phyloP scores from a whole-genome alignment of 1,284 basidiomycete species.

The Sporisorium exsertum region DNA sequence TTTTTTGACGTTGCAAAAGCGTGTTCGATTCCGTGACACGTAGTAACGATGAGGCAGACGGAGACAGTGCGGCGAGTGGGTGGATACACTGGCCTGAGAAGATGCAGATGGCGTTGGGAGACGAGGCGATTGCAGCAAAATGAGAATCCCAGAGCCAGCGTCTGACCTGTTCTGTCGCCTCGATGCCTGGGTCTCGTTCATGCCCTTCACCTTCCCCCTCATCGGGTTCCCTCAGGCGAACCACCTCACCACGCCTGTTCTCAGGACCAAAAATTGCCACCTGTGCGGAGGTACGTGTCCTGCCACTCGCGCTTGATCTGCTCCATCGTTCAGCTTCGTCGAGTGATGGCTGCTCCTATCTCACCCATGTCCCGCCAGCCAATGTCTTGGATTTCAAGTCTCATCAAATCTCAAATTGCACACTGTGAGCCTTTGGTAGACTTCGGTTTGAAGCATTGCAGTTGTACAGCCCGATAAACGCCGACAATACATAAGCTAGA shows the following conservation, averaged over 20 bases:
- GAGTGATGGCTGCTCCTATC: background rate
- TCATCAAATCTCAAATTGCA: background rate
- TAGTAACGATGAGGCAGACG: background rate
- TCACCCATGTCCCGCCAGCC: no score
- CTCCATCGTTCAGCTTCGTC: no score
- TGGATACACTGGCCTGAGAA: conserved; percentile 17
- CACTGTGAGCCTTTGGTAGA: background rate
- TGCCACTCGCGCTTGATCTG: conserved; percentile 47
- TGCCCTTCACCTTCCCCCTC: conserved; percentile 27
- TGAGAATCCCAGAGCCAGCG: conserved; percentile 45
- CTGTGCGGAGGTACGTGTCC: conserved; percentile 20
- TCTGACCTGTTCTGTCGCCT: conserved; percentile 43
- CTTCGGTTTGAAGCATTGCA: background rate
- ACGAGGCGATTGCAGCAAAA: conserved; percentile 48
- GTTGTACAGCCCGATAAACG: background rate
- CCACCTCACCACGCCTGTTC: conserved; percentile 45
- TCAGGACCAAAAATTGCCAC: conserved; percentile 36
- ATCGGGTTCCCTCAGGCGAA: conserved; percentile 38
- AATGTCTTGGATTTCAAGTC: no score
- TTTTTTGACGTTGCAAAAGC: no score
- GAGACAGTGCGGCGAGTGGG: background rate
- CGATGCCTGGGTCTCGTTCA: conserved; percentile 42
- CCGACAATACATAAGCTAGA: background rate
- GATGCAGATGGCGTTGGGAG: conserved; percentile 48
- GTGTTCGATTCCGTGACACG: no score